Base-by-base conservation (phyloP, 352 stramenopile genomes). In the Phytophthora idaei region DNA sequence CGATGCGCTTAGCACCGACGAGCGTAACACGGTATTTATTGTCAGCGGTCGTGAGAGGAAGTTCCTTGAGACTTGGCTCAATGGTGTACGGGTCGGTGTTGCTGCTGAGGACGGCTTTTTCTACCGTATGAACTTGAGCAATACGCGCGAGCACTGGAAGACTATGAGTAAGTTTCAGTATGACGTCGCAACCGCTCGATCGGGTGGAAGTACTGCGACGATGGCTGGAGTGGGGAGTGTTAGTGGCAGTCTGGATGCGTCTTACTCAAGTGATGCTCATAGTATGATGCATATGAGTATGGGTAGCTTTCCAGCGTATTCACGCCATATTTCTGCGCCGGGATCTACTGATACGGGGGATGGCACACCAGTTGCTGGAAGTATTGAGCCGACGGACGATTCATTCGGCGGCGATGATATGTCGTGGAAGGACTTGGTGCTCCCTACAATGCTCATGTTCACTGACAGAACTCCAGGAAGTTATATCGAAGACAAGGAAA, bases 1-100 rank as follows among this genome's bases (percentile, higher is more conserved):
- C n/a, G 84, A 91, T 61, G 81, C 83, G 31, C 59, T 94, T 14
- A 90, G 69, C 48, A 72, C 75, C 9, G 84, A 93, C 46, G 71
- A 84, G 45, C 73, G 73, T 49, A 94, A 92, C 66, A 92, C 81
- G 28, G 82, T 94, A 49, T 93, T 90, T 61, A 90, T 94, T 45
- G 66, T 94, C 25, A 90, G 80, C 41, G 79, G 72, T 7, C 83
- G 88, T 12, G 89, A 97, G 52, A 77, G 87, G 21, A 92, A 93
- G 59, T 97, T 97, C 49, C 77, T 97, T n/a, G 90, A 97, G 59
- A 95, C 86, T 41, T 97, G 90, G 90, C 68, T 97, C 42, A 83
- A 88, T 32, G 82, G 82, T 2, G 78, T 92, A 25, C 78, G 84
- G 0, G 82, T 92, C 10, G 84, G 84, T 28, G 81, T 92, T n/a